These are phyloP conservation scores for Wickerhamiella vanderwaltii DNA, from an alignment of 805 yeast species.

Conservation along the genomic window DNA sequence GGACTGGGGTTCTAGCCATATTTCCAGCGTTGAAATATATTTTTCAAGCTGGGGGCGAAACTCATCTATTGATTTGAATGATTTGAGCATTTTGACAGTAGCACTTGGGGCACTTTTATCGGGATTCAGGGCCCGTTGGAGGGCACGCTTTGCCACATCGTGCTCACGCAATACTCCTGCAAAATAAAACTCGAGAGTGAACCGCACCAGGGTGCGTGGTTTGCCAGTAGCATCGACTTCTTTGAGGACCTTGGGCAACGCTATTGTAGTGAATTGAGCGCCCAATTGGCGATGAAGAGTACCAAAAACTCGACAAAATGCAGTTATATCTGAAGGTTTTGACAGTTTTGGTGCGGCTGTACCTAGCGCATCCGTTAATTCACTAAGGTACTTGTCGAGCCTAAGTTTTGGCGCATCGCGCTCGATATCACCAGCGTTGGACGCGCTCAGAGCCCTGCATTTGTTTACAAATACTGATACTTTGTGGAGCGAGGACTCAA, in stretches of 20 bases:
- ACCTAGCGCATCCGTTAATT: constrained; percentile 1
- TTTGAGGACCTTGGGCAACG: constrained; percentile 3
- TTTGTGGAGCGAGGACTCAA: constrained; percentile 2
- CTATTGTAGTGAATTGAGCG: not conserved
- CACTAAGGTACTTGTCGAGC: constrained; percentile 10
- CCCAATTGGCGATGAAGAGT: constrained; percentile 1
- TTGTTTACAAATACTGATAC: constrained; percentile 4
- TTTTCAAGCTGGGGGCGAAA: not conserved
- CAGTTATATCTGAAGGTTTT: not conserved
- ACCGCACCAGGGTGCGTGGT: not conserved
- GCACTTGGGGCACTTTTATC: not conserved
- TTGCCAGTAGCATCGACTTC: constrained; percentile 2
- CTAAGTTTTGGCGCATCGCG: constrained; percentile 2
- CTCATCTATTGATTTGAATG: not conserved
- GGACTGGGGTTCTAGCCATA: not conserved
- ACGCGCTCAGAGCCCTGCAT: not conserved
- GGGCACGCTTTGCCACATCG: not conserved
- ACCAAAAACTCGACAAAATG: not conserved
- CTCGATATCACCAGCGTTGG: not conserved
- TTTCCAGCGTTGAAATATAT: not conserved
- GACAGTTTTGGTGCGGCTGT: constrained; percentile 1
- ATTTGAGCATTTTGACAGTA: constrained; percentile 1
- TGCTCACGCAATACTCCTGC: not conserved
- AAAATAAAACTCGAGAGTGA: constrained; percentile 3
- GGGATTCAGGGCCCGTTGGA: not conserved